A percentile compares a stretch with the other conserved stretches of the same genome.
phyloP scores from a whole-genome alignment of 1,284 basidiomycete species.

The Mycena sp. region DNA sequence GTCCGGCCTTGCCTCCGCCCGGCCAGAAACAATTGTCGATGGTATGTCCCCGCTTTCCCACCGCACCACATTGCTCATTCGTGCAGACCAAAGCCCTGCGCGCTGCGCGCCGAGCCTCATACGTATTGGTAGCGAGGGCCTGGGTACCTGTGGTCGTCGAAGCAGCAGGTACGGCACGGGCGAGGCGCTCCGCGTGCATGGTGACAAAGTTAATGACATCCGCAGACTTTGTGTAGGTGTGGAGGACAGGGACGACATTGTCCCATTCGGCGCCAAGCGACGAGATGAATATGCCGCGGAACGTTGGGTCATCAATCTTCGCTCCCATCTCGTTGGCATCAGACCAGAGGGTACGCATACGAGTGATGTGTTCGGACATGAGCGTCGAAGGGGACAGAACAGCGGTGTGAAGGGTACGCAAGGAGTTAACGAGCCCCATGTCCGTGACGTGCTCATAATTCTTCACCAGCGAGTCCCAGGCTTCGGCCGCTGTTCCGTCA shows the following conservation, averaged over 20 bases:
- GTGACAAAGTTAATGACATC: constrained; percentile 27
- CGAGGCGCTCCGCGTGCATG: constrained; percentile 9
- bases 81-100: too few relatives aligned
- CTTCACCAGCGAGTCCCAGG: constrained; percentile 28
- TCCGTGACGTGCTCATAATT: background rate
- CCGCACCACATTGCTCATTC: too few relatives aligned
- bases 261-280: too few relatives aligned
- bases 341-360: constrained; percentile 24
- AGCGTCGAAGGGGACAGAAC: too few relatives aligned
- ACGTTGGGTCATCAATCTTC: constrained; percentile 24
- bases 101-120: too few relatives aligned
- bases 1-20: too few relatives aligned
- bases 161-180: background rate
- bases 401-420: too few relatives aligned
- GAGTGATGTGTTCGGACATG: too few relatives aligned
- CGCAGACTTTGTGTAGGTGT: constrained; percentile 3
- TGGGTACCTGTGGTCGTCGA: background rate
- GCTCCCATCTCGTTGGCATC: constrained; percentile 27
- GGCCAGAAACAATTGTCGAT: too few relatives aligned
- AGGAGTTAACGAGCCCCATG: background rate
- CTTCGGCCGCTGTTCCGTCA: constrained; percentile 32
- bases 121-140: background rate
- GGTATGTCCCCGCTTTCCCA: too few relatives aligned
- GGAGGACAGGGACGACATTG: too few relatives aligned
- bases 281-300: too few relatives aligned